Conservation (phyloP, 768 basidiomycete species). For the Leccinum aurantiacum region DNA sequence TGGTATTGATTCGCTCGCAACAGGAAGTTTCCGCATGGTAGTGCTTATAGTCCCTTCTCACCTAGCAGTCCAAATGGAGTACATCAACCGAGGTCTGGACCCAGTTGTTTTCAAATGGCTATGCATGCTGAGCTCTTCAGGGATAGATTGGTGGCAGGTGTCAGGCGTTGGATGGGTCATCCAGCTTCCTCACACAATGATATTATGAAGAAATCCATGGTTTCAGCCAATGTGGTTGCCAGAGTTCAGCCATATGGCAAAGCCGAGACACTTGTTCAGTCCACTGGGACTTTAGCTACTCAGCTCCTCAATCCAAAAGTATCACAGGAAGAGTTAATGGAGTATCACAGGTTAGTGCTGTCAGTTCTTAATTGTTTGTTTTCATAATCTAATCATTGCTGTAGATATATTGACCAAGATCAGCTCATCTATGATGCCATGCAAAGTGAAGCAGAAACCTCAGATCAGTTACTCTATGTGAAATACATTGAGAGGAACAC, state of each 20-base stretch:
- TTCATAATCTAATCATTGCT: background rate
- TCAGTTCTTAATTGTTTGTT: conserved; percentile 28
- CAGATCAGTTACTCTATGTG: conserved; percentile 58
- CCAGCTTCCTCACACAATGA: conserved; percentile 43
- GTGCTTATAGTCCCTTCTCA: conserved; percentile 75
- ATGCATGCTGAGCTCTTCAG: conserved; percentile 1
- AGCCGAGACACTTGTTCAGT: conserved; percentile 33
- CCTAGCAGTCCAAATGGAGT: conserved; percentile 46
- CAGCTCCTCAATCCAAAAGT: conserved; percentile 63
- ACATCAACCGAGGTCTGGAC: conserved; percentile 40
- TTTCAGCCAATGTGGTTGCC: conserved; percentile 29
- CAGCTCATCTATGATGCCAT: conserved; percentile 62
- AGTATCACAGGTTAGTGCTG: conserved; percentile 68
- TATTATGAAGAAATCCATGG: conserved; percentile 40
- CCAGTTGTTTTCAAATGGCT: conserved; percentile 23
- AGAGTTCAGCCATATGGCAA: conserved; percentile 28
- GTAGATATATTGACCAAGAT: conserved; percentile 74
- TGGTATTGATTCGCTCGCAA: background rate
- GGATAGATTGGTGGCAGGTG: conserved; percentile 70
- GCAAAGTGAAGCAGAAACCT: conserved; percentile 50
- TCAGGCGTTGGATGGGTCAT: conserved; percentile 74
- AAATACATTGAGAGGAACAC: conserved; percentile 46
- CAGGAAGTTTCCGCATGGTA: conserved; percentile 69
- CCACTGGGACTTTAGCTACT: conserved; percentile 59
- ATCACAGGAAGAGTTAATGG: conserved; percentile 59